A percentile compares a stretch with the other conserved stretches of the same genome.
Evolutionary conservation across 345 rosid genomes (phyloP).

Genomic region (Arabidopsis arenosa): DNA sequence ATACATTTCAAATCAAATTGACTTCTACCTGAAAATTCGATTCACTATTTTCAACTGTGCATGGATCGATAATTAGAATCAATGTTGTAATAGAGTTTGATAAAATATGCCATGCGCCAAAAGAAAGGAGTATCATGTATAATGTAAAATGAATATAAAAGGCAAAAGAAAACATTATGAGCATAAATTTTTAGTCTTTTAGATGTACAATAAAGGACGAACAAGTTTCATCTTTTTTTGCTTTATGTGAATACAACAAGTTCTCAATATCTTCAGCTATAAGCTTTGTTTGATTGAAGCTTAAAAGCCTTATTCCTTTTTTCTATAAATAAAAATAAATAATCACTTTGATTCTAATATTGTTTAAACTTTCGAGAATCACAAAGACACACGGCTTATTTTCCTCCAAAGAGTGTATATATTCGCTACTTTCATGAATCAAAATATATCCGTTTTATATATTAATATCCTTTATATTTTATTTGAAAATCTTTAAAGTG

Average conservation of each 20-base stretch:
- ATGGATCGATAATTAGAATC: constrained; percentile 19
- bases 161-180: constrained; percentile 41
- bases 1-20: constrained; percentile 27
- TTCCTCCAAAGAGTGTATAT: constrained; percentile 37
- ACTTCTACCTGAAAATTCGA: constrained; percentile 17
- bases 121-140: constrained; percentile 29
- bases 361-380: constrained; percentile 38
- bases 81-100: constrained; percentile 28
- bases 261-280: constrained; percentile 40
- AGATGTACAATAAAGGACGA: constrained; percentile 50
- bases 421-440: constrained; percentile 34
- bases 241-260: constrained; percentile 32
- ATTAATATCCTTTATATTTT: not conserved
- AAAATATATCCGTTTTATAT: constrained; percentile 29
- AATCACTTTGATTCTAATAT: constrained; percentile 29
- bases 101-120: constrained; percentile 40
- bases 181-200: constrained; percentile 37
- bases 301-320: constrained; percentile 48
- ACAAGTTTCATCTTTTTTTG: constrained; percentile 41
- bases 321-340: constrained; percentile 1
- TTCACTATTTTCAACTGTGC: constrained; percentile 23
- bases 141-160: constrained; percentile 39
- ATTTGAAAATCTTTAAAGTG: not conserved
- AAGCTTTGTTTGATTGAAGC: constrained; percentile 45
- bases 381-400: constrained; percentile 40